Base-by-base conservation (phyloP, 805 yeast species). In the Phaffomyces opuntiae region DNA sequence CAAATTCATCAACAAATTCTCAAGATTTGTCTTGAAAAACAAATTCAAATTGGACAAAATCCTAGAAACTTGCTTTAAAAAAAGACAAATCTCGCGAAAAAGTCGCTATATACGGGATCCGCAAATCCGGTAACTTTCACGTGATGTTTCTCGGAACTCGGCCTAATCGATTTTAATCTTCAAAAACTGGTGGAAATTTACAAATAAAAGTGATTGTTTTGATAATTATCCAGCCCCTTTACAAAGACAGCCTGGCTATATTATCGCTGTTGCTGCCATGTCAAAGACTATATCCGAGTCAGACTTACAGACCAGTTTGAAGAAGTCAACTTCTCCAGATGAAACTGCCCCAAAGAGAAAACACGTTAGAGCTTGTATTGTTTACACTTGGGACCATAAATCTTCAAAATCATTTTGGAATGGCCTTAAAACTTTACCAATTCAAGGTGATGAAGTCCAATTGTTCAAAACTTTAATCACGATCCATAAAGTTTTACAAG, bases 381-480 rank as follows among this genome's bases (percentile, higher is more conserved):
- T 91, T 35, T 90, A 83, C 65, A 88, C 97, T 1, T 91, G 97
- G 96, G 99, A 93, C 64, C 91, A 87, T 58, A 83, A 85, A 61
- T 80, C 87, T 36, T 80, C 95, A 4, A 74, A 79, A 47, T 87
- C 86, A 9, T 86, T 90, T 57, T 91, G 96, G 91, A 80, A 85
- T 55, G 80, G 83, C 2, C 69, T 91, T 50, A 87, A 86, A 63
- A 65, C 83, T 44, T 80, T 81, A 50, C 96, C 97, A 1, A 68
- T 90, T 47, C 89, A 83, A 51, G 74, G 77, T 46, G 91, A 87
- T 57, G 95, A 88, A 53, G 75, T 90, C 16, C 95, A 86, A 64
- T 65, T 86, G 50, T 90, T 89, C 69, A 91, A 91, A 62, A 82
- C 95, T 14, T 69, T 93, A 59, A 85, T 90, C 44, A 75, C 87